A percentile compares a stretch with the other conserved stretches of the same genome.
Evolutionary conservation across 345 rosid species (phyloP).

Genomic region (Camelina hispida): DNA sequence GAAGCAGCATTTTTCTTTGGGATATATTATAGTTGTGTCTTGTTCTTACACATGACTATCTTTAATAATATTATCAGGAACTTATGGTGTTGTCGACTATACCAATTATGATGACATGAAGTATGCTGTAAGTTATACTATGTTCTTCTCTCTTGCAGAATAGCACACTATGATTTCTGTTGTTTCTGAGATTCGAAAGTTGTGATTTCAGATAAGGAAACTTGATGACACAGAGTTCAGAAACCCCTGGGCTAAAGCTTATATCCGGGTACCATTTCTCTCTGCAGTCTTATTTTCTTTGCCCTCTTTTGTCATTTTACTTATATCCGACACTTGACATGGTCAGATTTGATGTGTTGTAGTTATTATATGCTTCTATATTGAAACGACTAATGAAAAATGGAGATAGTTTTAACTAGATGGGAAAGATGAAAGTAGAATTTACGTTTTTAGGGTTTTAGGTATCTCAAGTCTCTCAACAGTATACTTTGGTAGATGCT

Average conservation of each 20-base stretch:
- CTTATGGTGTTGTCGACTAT: constrained; percentile 92
- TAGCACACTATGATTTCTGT: not conserved
- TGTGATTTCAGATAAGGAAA: constrained; percentile 57
- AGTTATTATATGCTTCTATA: not conserved
- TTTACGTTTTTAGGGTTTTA: not conserved
- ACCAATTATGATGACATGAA: constrained; percentile 95
- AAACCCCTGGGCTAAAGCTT: constrained; percentile 85
- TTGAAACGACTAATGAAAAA: not conserved
- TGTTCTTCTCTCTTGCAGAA: constrained; percentile 8
- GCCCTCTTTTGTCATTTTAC: not conserved
- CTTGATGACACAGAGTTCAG: constrained; percentile 87
- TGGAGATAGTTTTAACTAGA: not conserved
- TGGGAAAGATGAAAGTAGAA: not conserved
- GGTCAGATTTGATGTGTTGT: not conserved
- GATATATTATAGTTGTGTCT: not conserved
- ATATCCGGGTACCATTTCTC: constrained; percentile 60
- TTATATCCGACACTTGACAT: not conserved
- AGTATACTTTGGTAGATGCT: not conserved
- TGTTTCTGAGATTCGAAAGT: not conserved
- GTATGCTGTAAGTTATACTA: constrained; percentile 73
- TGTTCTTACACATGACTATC: constrained; percentile 5
- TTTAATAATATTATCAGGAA: constrained; percentile 54
- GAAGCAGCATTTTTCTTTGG: not conserved
- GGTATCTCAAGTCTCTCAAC: not conserved
- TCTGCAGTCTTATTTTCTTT: constrained; percentile 3